phyloP scores from a whole-genome alignment of 805 yeast genomes.

The Zygoascus bituminiphila region DNA sequence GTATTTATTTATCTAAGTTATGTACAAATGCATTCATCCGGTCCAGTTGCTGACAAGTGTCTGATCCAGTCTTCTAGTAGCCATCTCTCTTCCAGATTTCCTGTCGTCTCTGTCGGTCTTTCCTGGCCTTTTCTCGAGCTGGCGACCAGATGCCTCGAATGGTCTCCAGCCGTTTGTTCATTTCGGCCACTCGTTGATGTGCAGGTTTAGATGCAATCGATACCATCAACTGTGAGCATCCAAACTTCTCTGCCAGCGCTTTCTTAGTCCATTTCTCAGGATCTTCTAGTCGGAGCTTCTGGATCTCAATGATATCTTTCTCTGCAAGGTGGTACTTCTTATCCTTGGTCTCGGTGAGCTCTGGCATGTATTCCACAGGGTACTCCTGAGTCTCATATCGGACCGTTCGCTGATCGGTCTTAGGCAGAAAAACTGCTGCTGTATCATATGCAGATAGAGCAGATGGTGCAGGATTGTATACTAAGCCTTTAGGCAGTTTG shows the following conservation, averaged over 20 bases:
- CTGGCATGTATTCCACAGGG: constrained; percentile 19
- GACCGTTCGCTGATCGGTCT: constrained; percentile 47
- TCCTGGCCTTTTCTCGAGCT: constrained; percentile 40
- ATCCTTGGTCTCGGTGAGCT: constrained; percentile 33
- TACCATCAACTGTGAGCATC: constrained; percentile 44
- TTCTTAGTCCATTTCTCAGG: constrained; percentile 59
- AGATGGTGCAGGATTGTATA: constrained; percentile 57
- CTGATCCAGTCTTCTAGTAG: not conserved
- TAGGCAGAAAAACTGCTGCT: constrained; percentile 63
- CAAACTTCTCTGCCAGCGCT: constrained; percentile 51
- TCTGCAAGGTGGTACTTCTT: constrained; percentile 50
- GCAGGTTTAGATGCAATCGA: constrained; percentile 40
- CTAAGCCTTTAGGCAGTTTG: constrained; percentile 49
- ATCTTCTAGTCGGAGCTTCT: constrained; percentile 43
- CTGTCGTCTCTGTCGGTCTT: constrained; percentile 51
- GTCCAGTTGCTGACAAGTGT: not conserved
- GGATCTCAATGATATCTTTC: constrained; percentile 49
- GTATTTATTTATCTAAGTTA: not conserved
- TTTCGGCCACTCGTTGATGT: constrained; percentile 34
- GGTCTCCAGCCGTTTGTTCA: constrained; percentile 38
- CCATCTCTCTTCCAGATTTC: constrained; percentile 57
- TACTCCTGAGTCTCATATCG: constrained; percentile 21
- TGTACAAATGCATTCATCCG: not conserved
- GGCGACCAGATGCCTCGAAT: constrained; percentile 45
- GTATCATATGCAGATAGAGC: constrained; percentile 49